Evolutionary conservation across 768 basidiomycete species (phyloP), one percentile per base, ranked within the genome.

Genomic region (Leccinellum luteum): DNA sequence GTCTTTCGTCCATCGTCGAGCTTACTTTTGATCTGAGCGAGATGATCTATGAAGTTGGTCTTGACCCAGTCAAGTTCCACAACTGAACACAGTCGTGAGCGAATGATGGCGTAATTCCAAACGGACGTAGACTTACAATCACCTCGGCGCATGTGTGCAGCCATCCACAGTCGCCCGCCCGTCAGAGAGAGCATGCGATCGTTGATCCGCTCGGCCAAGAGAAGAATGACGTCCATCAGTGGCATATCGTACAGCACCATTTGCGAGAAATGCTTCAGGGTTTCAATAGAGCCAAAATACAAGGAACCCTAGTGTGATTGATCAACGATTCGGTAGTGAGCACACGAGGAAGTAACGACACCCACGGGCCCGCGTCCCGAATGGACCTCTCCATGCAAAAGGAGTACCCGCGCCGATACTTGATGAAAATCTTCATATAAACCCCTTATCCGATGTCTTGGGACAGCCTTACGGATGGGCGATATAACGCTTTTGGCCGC

Each of bases 321-420:
- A 50, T 60, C 23, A 44, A 51, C 41, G 27, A 48, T 27, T 9
- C 31, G 15, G 27, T 1, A 21, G 21, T 8, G 15, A 34, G 6
- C 21, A 30, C n/a, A n/a, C n/a, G 17, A 31, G 52, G n/a, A 21
- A n/a, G 49, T 31, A 27, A 15, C 15, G 5, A 52, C 15, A 56
- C 64, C 51, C 55, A 76, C 76, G 6, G 78, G 78, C 58, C 78
- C 78, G 35, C 78, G 74, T 25, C 51, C 31, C 2, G 47, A 12
- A 51, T 78, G 78, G 8, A 71, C 48, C 55, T 78, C 75, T n/a
- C 79, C 78, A 10, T 69, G 73, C 52, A 80, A 62, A 0, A 76
- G 41, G 6, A 79, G 66, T 32, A 80, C 75, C 8, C 75, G 74
- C 1, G 69, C 65, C 3, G 68, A 61, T 52, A 74, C 52, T 15